phyloP scores from a whole-genome alignment of 192 early-diverging fungal genomes.

The Backusella australiensis region DNA sequence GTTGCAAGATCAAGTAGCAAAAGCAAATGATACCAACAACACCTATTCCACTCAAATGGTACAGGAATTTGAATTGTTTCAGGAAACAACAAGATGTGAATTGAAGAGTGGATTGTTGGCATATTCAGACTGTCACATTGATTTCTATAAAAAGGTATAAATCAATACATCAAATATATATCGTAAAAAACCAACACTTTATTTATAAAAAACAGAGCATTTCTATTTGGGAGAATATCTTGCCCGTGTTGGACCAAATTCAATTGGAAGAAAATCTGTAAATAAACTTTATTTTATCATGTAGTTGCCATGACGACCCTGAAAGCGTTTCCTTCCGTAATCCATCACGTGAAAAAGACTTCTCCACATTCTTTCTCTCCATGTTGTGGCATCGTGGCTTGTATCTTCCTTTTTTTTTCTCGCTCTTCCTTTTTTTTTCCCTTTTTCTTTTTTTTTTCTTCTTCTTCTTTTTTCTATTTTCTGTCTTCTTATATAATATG shows the following conservation, averaged over 20 bases:
- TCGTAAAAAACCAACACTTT: neutral
- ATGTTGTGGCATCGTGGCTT: no score
- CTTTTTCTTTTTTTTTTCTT: neutral
- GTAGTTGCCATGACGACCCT: neutral
- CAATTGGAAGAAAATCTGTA: conserved; percentile 6
- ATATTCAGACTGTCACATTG: conserved; percentile 79
- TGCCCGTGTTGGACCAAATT: conserved; percentile 71
- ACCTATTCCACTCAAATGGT: conserved; percentile 76
- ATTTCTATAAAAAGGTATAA: conserved; percentile 76
- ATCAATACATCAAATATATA: neutral
- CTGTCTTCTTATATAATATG: conserved; percentile 45
- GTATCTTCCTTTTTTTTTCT: no score
- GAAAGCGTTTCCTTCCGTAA: no score
- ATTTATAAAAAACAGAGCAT: conserved; percentile 41
- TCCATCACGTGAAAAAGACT: neutral
- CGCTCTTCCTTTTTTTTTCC: neutral
- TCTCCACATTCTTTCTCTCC: no score
- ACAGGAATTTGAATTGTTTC: conserved; percentile 86
- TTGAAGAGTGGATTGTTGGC: conserved; percentile 73
- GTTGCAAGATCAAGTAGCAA: conserved; percentile 78
- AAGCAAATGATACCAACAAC: conserved; percentile 65
- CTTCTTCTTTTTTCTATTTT: neutral
- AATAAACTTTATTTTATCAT: neutral
- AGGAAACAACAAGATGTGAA: conserved; percentile 74
- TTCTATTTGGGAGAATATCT: conserved; percentile 81